These are phyloP conservation scores for Dillenia turbinata DNA, from an alignment of 164 flowering plant genomes.

Conservation along the genomic window DNA sequence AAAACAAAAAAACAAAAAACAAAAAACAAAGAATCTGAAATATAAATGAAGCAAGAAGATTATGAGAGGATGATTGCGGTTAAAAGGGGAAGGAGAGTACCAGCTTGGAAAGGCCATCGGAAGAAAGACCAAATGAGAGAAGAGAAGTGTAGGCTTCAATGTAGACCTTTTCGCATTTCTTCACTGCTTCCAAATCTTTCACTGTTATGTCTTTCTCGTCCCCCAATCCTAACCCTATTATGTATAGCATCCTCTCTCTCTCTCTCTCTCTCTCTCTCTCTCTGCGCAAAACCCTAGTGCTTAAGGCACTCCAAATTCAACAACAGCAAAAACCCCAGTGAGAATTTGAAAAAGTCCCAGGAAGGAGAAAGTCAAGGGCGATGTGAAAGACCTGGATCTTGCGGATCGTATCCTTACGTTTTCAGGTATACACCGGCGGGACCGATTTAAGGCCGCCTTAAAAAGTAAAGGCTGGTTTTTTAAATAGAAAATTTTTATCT, in stretches of 20 bases:
- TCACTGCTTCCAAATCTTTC: conserved; percentile 80
- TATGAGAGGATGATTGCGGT: not conserved
- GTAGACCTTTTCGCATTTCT: conserved; percentile 64
- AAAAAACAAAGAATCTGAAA: not conserved
- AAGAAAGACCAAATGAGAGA: conserved; percentile 76
- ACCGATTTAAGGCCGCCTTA: too few species aligned
- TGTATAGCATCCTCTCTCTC: conserved; percentile 51
- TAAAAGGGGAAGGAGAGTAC: conserved; percentile 25
- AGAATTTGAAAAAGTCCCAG: too few species aligned
- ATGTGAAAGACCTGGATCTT: too few species aligned
- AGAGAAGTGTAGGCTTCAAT: conserved; percentile 90
- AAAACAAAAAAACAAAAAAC: not conserved
- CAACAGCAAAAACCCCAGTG: too few species aligned
- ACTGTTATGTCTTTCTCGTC: conserved; percentile 84
- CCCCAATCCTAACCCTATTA: conserved; percentile 83
- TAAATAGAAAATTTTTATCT: too few species aligned
- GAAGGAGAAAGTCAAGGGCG: too few species aligned
- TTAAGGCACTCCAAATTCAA: too few species aligned
- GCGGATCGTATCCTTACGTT: too few species aligned
- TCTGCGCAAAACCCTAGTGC: too few species aligned
- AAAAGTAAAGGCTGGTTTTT: too few species aligned
- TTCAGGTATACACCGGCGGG: too few species aligned
- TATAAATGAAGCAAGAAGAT: not conserved
- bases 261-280: not conserved
- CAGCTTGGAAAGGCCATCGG: conserved; percentile 67